phyloP scores from a whole-genome alignment of 2,329 filamentous ascomycete genomes.

The Raffaelea albimanens region DNA sequence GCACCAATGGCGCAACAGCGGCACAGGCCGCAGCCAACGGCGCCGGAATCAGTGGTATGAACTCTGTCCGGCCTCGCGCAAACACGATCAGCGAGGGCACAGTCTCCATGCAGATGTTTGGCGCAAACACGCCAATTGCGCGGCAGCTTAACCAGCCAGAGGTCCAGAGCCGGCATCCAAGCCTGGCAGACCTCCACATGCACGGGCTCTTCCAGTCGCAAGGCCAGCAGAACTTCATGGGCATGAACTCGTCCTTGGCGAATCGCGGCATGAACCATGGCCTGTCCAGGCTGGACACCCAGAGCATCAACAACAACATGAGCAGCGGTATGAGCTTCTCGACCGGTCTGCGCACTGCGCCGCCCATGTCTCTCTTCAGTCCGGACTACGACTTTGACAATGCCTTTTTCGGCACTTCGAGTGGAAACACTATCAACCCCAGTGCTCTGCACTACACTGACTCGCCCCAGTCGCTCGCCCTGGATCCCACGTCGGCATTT shows the following conservation, averaged over 20 bases:
- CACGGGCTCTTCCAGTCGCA: conserved; percentile 41
- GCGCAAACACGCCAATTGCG: too few relatives aligned
- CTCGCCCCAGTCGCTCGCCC: conserved; percentile 56
- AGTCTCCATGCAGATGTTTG: too few relatives aligned
- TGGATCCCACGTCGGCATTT: conserved; percentile 39
- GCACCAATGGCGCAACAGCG: conserved; percentile 26
- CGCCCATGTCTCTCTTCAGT: conserved; percentile 52
- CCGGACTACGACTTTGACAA: conserved; percentile 61
- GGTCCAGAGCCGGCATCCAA: conserved; percentile 69
- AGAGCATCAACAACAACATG: conserved; percentile 35
- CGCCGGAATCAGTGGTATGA: conserved; percentile 31
- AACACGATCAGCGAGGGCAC: conserved; percentile 97
- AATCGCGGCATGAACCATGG: conserved; percentile 58
- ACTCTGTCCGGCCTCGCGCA: conserved; percentile 72
- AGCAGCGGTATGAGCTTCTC: conserved; percentile 50
- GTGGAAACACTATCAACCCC: conserved; percentile 58
- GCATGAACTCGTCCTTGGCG: conserved; percentile 61
- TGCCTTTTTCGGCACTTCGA: conserved; percentile 60
- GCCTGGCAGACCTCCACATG: conserved; percentile 58
- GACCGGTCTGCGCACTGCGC: conserved; percentile 69
- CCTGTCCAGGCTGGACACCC: conserved; percentile 76
- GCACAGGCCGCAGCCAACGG: conserved; percentile 24
- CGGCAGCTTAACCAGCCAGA: too few relatives aligned
- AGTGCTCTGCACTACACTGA: conserved; percentile 72
- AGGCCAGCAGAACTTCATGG: conserved; percentile 44